These are phyloP conservation scores for Antrodiella citrinella DNA, from an alignment of 768 basidiomycete genomes.

Conservation along the genomic window DNA sequence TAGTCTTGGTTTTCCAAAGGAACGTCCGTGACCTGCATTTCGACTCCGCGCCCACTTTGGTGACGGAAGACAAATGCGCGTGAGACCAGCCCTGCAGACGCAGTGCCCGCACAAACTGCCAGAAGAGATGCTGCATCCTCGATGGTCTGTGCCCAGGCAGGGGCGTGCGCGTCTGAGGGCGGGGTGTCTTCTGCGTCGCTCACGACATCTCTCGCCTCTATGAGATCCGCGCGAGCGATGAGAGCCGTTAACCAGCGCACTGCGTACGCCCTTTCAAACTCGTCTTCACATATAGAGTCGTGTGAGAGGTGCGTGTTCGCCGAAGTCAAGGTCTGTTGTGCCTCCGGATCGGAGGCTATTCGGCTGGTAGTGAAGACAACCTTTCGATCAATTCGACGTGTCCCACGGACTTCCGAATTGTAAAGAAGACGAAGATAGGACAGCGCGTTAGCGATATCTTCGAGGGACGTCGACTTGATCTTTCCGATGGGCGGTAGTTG, in stretches of 20 bases:
- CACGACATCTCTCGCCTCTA: neutral
- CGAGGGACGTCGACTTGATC: conserved; percentile 27
- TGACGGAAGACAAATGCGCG: conserved; percentile 43
- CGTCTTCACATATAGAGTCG: conserved; percentile 40
- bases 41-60: conserved; percentile 11
- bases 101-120: conserved; percentile 55
- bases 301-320: neutral
- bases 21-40: conserved; percentile 53
- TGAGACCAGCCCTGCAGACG: conserved; percentile 49
- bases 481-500: conserved; percentile 45
- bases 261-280: conserved; percentile 62
- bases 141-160: conserved; percentile 29
- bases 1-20: conserved; percentile 66
- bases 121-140: conserved; percentile 51
- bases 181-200: too few relatives aligned
- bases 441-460: conserved; percentile 36
- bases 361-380: neutral
- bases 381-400: conserved; percentile 30
- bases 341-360: neutral
- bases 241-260: conserved; percentile 71
- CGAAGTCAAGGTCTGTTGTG: conserved; percentile 1
- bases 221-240: conserved; percentile 23
- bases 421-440: conserved; percentile 47
- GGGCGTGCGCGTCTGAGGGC: neutral
- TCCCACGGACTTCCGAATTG: conserved; percentile 55